Base-by-base conservation (phyloP, 441 rosid genomes). In the Syzygium malaccense region DNA sequence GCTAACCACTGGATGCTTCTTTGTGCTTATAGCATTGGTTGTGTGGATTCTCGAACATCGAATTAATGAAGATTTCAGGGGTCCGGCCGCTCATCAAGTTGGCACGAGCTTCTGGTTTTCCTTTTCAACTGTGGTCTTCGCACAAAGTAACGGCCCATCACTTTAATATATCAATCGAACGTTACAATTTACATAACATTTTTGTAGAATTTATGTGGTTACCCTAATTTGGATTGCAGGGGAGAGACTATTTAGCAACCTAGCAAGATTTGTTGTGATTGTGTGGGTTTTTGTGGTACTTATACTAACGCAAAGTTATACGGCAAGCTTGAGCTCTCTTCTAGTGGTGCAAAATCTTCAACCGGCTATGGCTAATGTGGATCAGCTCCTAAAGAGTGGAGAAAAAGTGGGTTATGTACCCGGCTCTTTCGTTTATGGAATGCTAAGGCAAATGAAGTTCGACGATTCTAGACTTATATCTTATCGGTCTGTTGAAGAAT, bases 41-140 rank as follows among this genome's bases (percentile, higher is more conserved):
- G 91, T 96, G 12, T 95, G 97, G 98, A 88, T 88, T 85, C 91
- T 95, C 28, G 97, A 96, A 83, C 97, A 95, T 85, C 89, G 92
- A 86, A 88, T 93, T 25, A 96, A 95, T 68, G 93, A 92, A 32
- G 96, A 95, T 75, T 96, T 95, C 7, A 79, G 90, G 7, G 98
- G 98, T 85, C 94, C 95, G 2, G 58, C 85, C 17, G 75, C 19
- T 0, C 80, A 92, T 86, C 98, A 96, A 92, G 89, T 87, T 28
- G 95, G 95, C 88, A 95, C 97, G 2, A 94, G 94, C 91, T 55
- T 94, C 56, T 93, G 93, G 94, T 96, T 96, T 88, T 94, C 99
- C 60, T 96, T 96, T 94, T 95, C 97, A 4, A 96, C 93, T 66
- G 89, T 96, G 94, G 93, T 93, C 71, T 96, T 95, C n/a, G 95